Evolutionary conservation across 2,329 filamentous ascomycete species (phyloP).

Genomic region (Fusarium euwallaceae): DNA sequence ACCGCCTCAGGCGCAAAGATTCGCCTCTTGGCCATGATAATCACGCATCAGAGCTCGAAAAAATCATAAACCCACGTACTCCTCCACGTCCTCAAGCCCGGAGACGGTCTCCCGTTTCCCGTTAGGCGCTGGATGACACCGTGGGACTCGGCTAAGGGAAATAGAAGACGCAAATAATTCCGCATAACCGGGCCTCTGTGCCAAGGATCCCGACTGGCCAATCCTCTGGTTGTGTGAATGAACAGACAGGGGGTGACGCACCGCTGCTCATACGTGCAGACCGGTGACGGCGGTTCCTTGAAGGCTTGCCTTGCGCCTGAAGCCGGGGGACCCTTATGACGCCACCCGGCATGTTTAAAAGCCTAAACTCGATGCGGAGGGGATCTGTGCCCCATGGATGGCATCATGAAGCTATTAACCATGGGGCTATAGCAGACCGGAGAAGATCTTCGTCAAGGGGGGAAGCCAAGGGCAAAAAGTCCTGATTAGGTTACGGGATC

Average conservation of each 20-base stretch:
- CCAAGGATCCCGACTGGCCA: not conserved
- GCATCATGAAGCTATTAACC: not conserved
- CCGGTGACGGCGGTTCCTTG: not conserved
- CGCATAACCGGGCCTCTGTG: not conserved
- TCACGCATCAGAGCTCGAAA: constrained; percentile 5
- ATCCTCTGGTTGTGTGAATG: not conserved
- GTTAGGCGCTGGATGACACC: constrained; percentile 1
- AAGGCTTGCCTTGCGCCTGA: not conserved
- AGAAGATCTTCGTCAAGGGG: not conserved
- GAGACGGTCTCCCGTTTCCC: constrained; percentile 1
- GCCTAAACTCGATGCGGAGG: constrained; percentile 1
- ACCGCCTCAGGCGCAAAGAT: no score
- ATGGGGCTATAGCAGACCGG: not conserved
- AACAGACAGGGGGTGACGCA: constrained; percentile 2
- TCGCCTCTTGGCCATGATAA: not conserved
- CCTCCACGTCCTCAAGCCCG: not conserved
- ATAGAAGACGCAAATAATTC: not conserved
- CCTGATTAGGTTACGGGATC: not conserved
- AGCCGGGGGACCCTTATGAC: constrained; percentile 9
- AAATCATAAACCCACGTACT: constrained; percentile 30
- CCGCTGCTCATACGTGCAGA: not conserved
- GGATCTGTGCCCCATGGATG: not conserved
- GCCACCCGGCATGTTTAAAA: constrained; percentile 4
- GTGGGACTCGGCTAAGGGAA: not conserved
- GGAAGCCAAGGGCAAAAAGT: not conserved